A percentile compares a stretch with the other conserved stretches of the same genome.
phyloP scores from a whole-genome alignment of 2,329 filamentous ascomycete species.

The Cladosporium sp. region DNA sequence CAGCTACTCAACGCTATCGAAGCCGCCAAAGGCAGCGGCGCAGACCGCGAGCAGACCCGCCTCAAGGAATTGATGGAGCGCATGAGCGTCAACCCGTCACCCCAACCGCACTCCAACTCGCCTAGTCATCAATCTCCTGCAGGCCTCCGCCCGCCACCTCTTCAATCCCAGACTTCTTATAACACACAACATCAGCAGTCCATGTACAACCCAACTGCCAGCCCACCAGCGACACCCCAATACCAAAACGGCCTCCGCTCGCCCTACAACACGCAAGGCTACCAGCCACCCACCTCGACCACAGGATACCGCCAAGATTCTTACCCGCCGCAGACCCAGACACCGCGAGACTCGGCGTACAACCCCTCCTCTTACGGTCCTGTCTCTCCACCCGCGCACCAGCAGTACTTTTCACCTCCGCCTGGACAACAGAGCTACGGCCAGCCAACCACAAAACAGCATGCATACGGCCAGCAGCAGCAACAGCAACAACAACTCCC shows the following conservation, averaged over 20 bases:
- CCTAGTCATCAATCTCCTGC: slow-evolving; percentile 37
- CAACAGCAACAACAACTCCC: slow-evolving; percentile 51
- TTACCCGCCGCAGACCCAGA: slow-evolving; percentile 18
- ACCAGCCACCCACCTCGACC: slow-evolving; percentile 16
- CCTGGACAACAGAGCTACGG: slow-evolving; percentile 42
- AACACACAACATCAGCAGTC: slow-evolving; percentile 41
- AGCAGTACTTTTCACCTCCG: slow-evolving; percentile 55
- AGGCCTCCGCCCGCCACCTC: slow-evolving; percentile 42
- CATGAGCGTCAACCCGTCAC: slow-evolving; percentile 75
- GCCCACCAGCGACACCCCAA: slow-evolving; percentile 48
- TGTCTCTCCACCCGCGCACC: slow-evolving; percentile 57
- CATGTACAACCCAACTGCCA: slow-evolving; percentile 54
- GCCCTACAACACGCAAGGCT: neutral
- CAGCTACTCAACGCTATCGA: slow-evolving; percentile 88
- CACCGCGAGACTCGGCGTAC: slow-evolving; percentile 34
- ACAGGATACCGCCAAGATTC: slow-evolving; percentile 11
- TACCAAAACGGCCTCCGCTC: slow-evolving; percentile 33
- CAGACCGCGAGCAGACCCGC: slow-evolving; percentile 82
- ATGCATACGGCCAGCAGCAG: slow-evolving; percentile 61
- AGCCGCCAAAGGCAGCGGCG: slow-evolving; percentile 66
- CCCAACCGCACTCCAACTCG: slow-evolving; percentile 41
- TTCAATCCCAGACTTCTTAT: slow-evolving; percentile 45
- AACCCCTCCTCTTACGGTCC: slow-evolving; percentile 50
- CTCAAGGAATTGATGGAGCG: slow-evolving; percentile 90
- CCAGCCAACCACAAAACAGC: slow-evolving; percentile 53